These are phyloP conservation scores for Pterulicium gracile DNA, from an alignment of 1,284 basidiomycete species.

Conservation along the genomic window DNA sequence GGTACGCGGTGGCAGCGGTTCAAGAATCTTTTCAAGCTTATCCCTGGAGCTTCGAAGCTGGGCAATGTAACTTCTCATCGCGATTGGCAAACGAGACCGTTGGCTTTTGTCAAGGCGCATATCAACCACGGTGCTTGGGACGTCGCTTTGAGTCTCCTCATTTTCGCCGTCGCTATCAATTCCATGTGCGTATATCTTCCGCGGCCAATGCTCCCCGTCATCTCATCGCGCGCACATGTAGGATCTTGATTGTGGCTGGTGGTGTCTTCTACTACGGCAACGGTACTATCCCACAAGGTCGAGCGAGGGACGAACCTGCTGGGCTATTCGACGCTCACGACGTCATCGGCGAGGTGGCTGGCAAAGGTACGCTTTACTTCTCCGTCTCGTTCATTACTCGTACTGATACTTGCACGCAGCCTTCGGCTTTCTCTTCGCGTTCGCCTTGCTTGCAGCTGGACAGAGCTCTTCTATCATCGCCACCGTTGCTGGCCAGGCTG, in stretches of 20 bases:
- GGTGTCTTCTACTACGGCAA: conserved; percentile 66
- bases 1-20: too few species aligned
- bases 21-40: not conserved
- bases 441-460: conserved; percentile 78
- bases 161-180: conserved; percentile 84
- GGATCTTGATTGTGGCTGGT: conserved; percentile 59
- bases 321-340: conserved; percentile 78
- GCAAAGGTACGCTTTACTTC: conserved; percentile 39
- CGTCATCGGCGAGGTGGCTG: conserved; percentile 57
- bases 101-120: conserved; percentile 65
- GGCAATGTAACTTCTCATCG: conserved; percentile 26
- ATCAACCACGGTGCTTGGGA: conserved; percentile 69
- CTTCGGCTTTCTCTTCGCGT: conserved; percentile 76
- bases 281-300: conserved; percentile 15
- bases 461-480: conserved; percentile 92
- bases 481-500: conserved; percentile 87
- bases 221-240: conserved; percentile 17
- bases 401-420: conserved; percentile 22
- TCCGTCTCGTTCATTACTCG: not conserved
- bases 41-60: not conserved
- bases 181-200: conserved; percentile 45
- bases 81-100: conserved; percentile 54
- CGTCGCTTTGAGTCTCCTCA: conserved; percentile 55
- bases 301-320: conserved; percentile 36
- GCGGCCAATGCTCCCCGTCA: conserved; percentile 6